Evolutionary conservation across 2,329 filamentous ascomycete genomes (phyloP).

Genomic region (Diaporthe sp.): DNA sequence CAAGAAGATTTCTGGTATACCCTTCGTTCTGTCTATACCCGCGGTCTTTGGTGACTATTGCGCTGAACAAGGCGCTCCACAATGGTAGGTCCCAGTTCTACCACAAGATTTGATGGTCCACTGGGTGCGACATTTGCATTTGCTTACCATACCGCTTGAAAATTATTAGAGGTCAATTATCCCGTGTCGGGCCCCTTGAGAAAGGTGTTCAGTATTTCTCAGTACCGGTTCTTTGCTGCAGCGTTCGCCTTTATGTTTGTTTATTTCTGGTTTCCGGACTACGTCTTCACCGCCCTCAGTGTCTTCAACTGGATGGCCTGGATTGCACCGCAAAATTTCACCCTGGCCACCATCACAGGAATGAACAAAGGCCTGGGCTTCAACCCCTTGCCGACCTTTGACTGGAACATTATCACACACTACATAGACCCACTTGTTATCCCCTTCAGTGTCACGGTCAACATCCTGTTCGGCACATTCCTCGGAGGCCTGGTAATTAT

Average conservation of each 20-base stretch:
- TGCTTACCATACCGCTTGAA: not conserved
- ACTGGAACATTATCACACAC: slow-evolving; percentile 44
- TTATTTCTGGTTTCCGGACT: slow-evolving; percentile 63
- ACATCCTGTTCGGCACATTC: slow-evolving; percentile 71
- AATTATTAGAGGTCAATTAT: not conserved
- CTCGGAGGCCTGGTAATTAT: slow-evolving; percentile 67
- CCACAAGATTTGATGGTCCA: not conserved
- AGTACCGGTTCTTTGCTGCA: slow-evolving; percentile 60
- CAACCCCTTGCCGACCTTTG: slow-evolving; percentile 55
- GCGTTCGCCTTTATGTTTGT: slow-evolving; percentile 61
- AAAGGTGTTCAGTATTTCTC: slow-evolving; percentile 58
- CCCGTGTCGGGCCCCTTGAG: slow-evolving; percentile 41
- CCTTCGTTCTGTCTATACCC: slow-evolving; percentile 67
- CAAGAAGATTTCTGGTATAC: slow-evolving; percentile 63
- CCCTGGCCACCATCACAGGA: slow-evolving; percentile 49
- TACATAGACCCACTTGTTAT: slow-evolving; percentile 52
- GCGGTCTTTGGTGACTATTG: slow-evolving; percentile 59
- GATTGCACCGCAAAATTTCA: slow-evolving; percentile 60
- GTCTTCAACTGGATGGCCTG: slow-evolving; percentile 67
- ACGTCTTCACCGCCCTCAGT: slow-evolving; percentile 60
- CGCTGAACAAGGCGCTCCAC: slow-evolving; percentile 63
- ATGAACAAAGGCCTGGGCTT: slow-evolving; percentile 52
- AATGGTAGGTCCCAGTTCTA: slow-evolving; percentile 41
- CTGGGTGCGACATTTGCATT: not conserved
- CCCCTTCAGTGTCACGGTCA: slow-evolving; percentile 72